Percentiles rank a stretch among this genome's conserved stretches.
These are phyloP conservation scores for Linderina pennispora DNA, from an alignment of 192 early-diverging fungal genomes.

Conservation along the genomic window DNA sequence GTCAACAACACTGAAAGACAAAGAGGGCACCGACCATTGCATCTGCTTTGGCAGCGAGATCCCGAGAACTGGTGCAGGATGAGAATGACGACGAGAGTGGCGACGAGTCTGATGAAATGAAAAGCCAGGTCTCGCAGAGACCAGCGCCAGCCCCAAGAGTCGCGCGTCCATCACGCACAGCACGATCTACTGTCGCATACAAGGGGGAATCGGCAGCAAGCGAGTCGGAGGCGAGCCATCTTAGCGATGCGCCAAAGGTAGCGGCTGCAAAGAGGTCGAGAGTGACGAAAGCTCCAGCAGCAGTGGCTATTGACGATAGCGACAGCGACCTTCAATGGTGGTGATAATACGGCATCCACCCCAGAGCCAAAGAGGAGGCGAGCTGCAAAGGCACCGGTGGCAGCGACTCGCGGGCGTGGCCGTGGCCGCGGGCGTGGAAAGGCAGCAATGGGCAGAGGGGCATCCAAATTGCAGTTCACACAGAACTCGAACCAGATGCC, in stretches of 20 bases:
- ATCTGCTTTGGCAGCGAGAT: too few species aligned
- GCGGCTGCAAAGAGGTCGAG: too few species aligned
- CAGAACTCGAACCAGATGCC: constrained; percentile 14
- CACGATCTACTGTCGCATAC: too few species aligned
- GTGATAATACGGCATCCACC: constrained; percentile 9
- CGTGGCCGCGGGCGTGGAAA: constrained; percentile 12
- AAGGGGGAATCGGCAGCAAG: too few species aligned
- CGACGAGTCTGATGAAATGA: constrained; percentile 1
- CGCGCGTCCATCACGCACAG: too few species aligned
- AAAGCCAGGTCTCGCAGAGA: constrained; percentile 6
- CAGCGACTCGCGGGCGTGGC: constrained; percentile 3
- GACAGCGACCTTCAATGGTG: not conserved
- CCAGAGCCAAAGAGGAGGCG: constrained; percentile 10
- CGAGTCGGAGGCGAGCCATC: too few species aligned
- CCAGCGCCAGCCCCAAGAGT: not conserved
- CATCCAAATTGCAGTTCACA: constrained; percentile 2
- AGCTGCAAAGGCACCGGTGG: not conserved
- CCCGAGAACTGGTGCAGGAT: too few species aligned
- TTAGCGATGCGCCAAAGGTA: too few species aligned
- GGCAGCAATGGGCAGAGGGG: not conserved
- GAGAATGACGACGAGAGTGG: not conserved
- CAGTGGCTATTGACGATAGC: not conserved
- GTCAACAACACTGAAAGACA: not conserved
- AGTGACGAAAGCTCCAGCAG: not conserved
- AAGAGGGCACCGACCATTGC: not conserved